Base-by-base conservation (phyloP, 1,284 basidiomycete species). In the Boletus holoroseus region DNA sequence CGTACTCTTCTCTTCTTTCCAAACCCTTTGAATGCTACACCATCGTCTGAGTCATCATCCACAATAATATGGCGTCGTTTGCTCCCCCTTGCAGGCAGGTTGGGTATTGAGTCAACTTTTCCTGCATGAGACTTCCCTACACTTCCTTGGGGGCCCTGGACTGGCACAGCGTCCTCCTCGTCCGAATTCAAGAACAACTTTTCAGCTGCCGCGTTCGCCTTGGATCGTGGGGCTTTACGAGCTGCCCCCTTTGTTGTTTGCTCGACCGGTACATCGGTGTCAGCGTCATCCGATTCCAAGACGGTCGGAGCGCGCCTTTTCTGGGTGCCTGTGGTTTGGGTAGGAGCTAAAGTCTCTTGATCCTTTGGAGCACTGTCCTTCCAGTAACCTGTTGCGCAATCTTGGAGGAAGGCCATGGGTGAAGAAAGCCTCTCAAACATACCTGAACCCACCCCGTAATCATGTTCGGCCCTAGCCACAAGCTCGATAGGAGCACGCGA, bases 31-130 rank as follows among this genome's bases (percentile, higher is more conserved):
- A 87, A 88, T 16, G 79, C 76, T 18, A 74, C 76, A 9, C 75
- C 83, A 53, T 87, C 82, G 58, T 87, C 85, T 13, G 82, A 85
- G 63, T 85, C 84, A 59, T 85, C 83, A 47, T 83, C 80, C 6
- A 74, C 68, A 36, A 82, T 63, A 6, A 74, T 63, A 18, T 72
- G 68, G 1, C 69, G 63, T 15, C 66, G 60, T 53, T 67, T 67
- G 55, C 68, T 75, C 55, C 61, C 68, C 39, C 60, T 54, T 24
- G 58, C 5, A 5, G 60, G 55, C 36, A 55, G 13, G 2, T 15
- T 46, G 18, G 44, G 48, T n/a, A 9, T 35, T 3, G 45, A 1
- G 0, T 53, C 53, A 0, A 8, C 34, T 27, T 44, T 51, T 18
- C 35, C 32, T 15, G 44, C 7, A 4, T 12, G 44, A 0, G 47